Conservation (phyloP, 164 flowering plant genomes). For the Aristolochia fimbriata region DNA sequence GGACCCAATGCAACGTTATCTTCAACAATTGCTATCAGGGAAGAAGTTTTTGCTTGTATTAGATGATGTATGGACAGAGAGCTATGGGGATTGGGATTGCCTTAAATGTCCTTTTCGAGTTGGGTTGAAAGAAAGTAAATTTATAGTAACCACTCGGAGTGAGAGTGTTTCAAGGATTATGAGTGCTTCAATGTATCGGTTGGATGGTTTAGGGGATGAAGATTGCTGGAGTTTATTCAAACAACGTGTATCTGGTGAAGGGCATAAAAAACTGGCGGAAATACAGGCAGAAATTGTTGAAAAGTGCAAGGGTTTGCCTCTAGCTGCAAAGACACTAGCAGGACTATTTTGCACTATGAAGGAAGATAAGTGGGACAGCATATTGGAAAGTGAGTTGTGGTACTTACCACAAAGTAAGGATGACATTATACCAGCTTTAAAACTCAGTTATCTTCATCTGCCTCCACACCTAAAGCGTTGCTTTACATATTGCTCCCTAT, state of each 20-base stretch:
- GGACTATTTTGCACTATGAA: slow-evolving; percentile 6
- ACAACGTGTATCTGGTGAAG: background rate
- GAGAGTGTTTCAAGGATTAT: slow-evolving; percentile 2
- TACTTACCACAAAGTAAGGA: background rate
- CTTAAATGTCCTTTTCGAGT: background rate
- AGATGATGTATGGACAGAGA: slow-evolving; percentile 8
- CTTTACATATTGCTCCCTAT: slow-evolving; percentile 17
- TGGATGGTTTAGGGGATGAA: slow-evolving; percentile 1
- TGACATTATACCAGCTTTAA: slow-evolving; percentile 7
- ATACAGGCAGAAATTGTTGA: slow-evolving; percentile 5
- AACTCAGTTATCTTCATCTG: slow-evolving; percentile 12
- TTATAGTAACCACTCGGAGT: slow-evolving; percentile 3
- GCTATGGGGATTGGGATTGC: background rate
- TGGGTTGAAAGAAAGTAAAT: slow-evolving; percentile 1
- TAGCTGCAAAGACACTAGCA: slow-evolving; percentile 9
- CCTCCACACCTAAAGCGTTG: slow-evolving; percentile 14
- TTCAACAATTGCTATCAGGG: background rate
- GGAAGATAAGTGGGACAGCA: slow-evolving; percentile 6
- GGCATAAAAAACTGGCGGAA: background rate
- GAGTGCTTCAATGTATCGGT: background rate
- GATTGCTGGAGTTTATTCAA: slow-evolving; percentile 6
- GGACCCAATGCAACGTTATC: slow-evolving; percentile 1
- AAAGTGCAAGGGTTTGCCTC: slow-evolving; percentile 17
- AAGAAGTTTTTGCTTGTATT: slow-evolving; percentile 5
- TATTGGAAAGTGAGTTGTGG: slow-evolving; percentile 13